phyloP scores from a whole-genome alignment of 169 alveolate species.

The Plasmodium gaboni region DNA sequence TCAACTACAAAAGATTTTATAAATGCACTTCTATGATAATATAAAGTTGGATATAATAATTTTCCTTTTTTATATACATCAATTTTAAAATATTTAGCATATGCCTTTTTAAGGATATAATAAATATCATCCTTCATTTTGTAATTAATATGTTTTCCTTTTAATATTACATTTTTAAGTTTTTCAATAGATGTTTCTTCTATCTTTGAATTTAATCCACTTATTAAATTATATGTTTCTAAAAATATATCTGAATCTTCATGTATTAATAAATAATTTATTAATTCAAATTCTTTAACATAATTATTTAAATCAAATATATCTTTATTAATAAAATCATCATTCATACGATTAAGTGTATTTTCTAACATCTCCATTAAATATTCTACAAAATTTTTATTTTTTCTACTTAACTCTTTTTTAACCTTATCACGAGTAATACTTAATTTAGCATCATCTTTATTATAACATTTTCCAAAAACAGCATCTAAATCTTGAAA shows the following conservation, averaged over 20 bases:
- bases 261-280: conserved; percentile 18
- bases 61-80: conserved; percentile 14
- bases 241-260: conserved; percentile 8
- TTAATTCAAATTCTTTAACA: conserved; percentile 22
- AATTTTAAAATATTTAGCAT: conserved; percentile 52
- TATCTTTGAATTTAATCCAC: conserved; percentile 11
- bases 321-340: conserved; percentile 27
- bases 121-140: conserved; percentile 55
- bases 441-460: conserved; percentile 31
- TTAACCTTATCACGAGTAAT: conserved; percentile 15
- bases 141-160: conserved; percentile 30
- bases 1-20: conserved; percentile 14
- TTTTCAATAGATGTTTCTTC: conserved; percentile 6
- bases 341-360: conserved; percentile 23
- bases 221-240: neutral
- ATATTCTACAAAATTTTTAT: conserved; percentile 13
- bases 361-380: neutral
- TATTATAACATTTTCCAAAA: conserved; percentile 15
- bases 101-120: conserved; percentile 9
- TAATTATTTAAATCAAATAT: conserved; percentile 31
- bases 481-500: neutral
- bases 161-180: neutral
- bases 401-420: conserved; percentile 10
- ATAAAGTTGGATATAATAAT: conserved; percentile 18
- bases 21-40: neutral